Percentiles rank a stretch among this genome's conserved stretches.
phyloP scores from a whole-genome alignment of 2,329 filamentous ascomycete genomes.

The Alternaria sp. region DNA sequence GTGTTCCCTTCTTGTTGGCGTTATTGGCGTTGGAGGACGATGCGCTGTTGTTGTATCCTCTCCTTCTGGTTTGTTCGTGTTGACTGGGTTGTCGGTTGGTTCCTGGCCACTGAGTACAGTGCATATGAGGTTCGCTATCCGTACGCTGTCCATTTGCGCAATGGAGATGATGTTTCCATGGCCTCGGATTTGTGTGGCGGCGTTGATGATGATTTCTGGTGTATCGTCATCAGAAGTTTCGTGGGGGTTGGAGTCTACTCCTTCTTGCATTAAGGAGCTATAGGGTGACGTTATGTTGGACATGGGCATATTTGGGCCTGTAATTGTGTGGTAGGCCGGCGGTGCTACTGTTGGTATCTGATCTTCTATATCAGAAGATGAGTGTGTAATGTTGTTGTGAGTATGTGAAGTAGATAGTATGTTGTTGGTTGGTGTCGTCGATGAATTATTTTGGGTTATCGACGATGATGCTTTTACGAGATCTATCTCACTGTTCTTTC shows the following conservation, averaged over 20 bases:
- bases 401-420: background rate
- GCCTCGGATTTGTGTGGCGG: conserved; percentile 45
- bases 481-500: conserved; percentile 23
- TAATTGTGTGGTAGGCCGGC: conserved; percentile 44
- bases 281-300: conserved; percentile 33
- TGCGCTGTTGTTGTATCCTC: no score
- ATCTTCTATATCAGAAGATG: background rate
- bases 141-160: conserved; percentile 41
- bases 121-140: conserved; percentile 40
- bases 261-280: conserved; percentile 27
- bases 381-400: conserved; percentile 1
- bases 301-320: conserved; percentile 31
- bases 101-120: conserved; percentile 29
- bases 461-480: conserved; percentile 33
- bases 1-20: background rate
- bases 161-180: conserved; percentile 48
- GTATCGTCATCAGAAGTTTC: conserved; percentile 13
- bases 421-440: conserved; percentile 8
- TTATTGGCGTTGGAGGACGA: background rate
- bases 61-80: no score
- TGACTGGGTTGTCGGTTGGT: no score
- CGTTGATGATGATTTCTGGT: conserved; percentile 48
- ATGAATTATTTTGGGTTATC: conserved; percentile 5
- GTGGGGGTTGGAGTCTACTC: conserved; percentile 2
- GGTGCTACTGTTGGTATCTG: conserved; percentile 28